Base-by-base conservation (phyloP, 2,329 filamentous ascomycete species). In the Chrysosporium queenslandicum region DNA sequence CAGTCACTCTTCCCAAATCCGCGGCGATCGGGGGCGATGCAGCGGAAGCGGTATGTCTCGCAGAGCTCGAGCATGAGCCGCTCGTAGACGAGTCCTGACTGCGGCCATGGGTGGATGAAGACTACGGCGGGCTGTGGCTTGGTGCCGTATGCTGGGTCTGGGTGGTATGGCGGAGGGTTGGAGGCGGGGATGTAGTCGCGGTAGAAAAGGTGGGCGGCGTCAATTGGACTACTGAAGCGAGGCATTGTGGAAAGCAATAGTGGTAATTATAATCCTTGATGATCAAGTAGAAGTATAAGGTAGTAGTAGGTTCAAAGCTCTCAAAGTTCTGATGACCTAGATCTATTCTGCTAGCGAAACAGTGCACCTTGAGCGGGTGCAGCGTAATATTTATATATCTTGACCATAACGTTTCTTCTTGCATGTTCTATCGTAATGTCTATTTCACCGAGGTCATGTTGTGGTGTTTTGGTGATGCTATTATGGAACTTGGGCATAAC, bases 41-140 rank as follows among this genome's bases (percentile, higher is more conserved):
- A 65, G 29, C 62, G 61, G 47, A 63, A 58, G 36, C 59, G 55
- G 23, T 64, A 55, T 4, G 57, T 60, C 53, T 63, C 59, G 46
- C 60, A 60, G 32, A 64, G 56, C 4, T 55, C 56, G 11, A 65
- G 53, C 46, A 61, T 61, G 40, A 63, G 46, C 23, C 60, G 56
- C 18, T 64, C 62, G 46, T 59, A 65, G 59, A 64, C 62, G n/a
- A 56, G 52, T 14, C 61, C 59, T 18, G 60, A 62, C 55, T 63
- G 61, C n/a, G 63, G 63, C 63, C 63, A 65, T 18, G 62, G 61
- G 42, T 64, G 62, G 37, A 64, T 60, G 54, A 64, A 64, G 36
- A 64, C 58, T 3, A 64, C 52, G 11, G 58, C 47, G 3, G 56
- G 59, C 14, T 56, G 50, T 12, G 46, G 36, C 34, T 54, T 53